Evolutionary conservation across 768 basidiomycete genomes (phyloP), one percentile per base, ranked within the genome.

Genomic region (Antrodiella citrinella): DNA sequence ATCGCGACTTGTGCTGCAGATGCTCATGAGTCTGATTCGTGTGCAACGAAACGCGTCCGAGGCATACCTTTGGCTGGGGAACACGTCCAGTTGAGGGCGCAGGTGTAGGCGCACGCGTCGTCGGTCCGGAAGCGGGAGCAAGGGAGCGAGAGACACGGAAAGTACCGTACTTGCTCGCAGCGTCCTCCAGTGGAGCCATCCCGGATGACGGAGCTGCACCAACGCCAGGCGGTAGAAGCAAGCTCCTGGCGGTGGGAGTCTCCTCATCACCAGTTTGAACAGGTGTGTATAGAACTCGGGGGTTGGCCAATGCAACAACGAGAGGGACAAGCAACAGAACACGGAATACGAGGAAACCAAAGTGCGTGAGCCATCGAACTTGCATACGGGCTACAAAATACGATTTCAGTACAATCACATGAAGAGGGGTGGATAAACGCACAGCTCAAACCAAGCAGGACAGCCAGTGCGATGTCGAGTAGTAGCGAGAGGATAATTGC

Each of bases 111-210:
- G 60, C 55, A 12, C 79, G 71, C 13, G 82, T 81, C 1, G 72
- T 74, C 10, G 78, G 77, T 11, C 68, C 72, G 25, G 82, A 82
- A 30, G 69, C 67, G 45, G 74, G 75, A 22, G 75, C 57, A 26
- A 69, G 68, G n/a, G 77, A 77, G 24, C 73, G 74, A 12, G 70
- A 64, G 21, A 69, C 68, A 30, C 68, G 70, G 72, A 88, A 89
- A 11, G 88, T 90, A 13, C 88, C 88, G 61, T 91, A 91, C 63
- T 86, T 88, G 64, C 70, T 73, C 45, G 65, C 62, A 51, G 68
- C 60, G 9, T 68, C 68, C 12, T 72, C 59, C 23, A 74, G 64
- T 41, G 75, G 65, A 24, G 76, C 71, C 40, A 84, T 71, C 22
- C 78, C 77, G 2, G 77, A 70, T 5, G 82, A 79, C 0, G 75